These are phyloP conservation scores for Ogataea methylovora DNA, from an alignment of 805 yeast species.

Conservation along the genomic window DNA sequence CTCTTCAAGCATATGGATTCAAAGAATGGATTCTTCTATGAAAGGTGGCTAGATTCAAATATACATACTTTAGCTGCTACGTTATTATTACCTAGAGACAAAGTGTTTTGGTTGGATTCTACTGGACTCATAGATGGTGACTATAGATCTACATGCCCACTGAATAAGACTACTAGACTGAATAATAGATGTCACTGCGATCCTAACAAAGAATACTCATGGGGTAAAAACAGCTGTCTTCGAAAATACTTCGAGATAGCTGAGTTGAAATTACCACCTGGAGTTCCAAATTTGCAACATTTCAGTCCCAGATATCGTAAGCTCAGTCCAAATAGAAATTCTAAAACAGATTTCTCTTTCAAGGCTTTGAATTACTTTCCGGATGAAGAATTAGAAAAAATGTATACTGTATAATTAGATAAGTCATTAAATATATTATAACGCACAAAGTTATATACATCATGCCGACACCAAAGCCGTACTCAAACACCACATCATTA, in stretches of 20 bases:
- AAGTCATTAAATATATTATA: too few relatives aligned
- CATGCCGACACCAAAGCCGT: slow-evolving; percentile 33
- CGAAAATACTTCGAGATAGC: slow-evolving; percentile 27
- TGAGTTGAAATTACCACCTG: slow-evolving; percentile 12
- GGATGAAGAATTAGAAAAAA: slow-evolving; percentile 3
- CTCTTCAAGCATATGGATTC: slow-evolving; percentile 40
- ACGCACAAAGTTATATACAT: too few relatives aligned
- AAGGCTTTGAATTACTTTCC: slow-evolving; percentile 2
- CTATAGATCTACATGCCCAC: slow-evolving; percentile 14
- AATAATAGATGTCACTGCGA: slow-evolving; percentile 17
- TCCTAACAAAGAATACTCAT: slow-evolving; percentile 28
- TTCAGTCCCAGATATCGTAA: slow-evolving; percentile 1
- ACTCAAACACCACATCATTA: slow-evolving; percentile 53
- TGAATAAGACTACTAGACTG: slow-evolving; percentile 5
- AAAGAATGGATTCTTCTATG: slow-evolving; percentile 48
- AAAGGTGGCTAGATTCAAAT: slow-evolving; percentile 55
- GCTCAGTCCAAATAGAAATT: neutral
- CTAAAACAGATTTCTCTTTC: slow-evolving; percentile 1
- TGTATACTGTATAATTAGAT: neutral
- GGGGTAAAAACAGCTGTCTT: slow-evolving; percentile 42
- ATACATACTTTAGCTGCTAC: slow-evolving; percentile 32
- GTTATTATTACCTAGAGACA: slow-evolving; percentile 32
- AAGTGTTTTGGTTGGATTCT: slow-evolving; percentile 46
- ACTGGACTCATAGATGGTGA: slow-evolving; percentile 13
- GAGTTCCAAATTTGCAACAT: slow-evolving; percentile 5